A percentile compares a stretch with the other conserved stretches of the same genome.
Conservation (phyloP, 768 basidiomycete genomes). For the Lentinula edodes region DNA sequence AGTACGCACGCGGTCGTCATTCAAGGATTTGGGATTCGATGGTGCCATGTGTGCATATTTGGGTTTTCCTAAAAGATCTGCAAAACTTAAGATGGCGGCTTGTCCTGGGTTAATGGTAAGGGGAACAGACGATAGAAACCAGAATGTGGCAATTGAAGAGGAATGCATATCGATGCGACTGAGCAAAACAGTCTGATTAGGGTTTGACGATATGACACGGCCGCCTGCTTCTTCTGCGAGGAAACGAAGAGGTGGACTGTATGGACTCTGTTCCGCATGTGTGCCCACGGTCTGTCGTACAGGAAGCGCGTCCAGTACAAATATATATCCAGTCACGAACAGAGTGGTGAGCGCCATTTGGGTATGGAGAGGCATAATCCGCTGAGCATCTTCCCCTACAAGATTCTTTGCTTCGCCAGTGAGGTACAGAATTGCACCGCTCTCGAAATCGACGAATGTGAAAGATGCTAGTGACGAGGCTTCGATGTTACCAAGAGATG, state of each 20-base stretch:
- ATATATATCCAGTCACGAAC: constrained; percentile 43
- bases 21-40: constrained; percentile 35
- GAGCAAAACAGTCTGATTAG: constrained; percentile 26
- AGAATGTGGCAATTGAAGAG: constrained; percentile 49
- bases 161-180: constrained; percentile 36
- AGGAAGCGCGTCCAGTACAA: constrained; percentile 51
- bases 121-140: constrained; percentile 30
- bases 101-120: constrained; percentile 42
- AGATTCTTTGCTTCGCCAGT: constrained; percentile 51
- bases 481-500: constrained; percentile 58
- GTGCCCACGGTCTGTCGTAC: constrained; percentile 36
- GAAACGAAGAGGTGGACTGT: constrained; percentile 52
- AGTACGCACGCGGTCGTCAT: constrained; percentile 60
- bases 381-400: constrained; percentile 40
- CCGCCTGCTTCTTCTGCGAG: constrained; percentile 42
- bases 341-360: constrained; percentile 41
- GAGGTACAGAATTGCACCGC: constrained; percentile 55
- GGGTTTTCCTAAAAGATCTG: constrained; percentile 39
- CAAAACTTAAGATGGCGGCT: constrained; percentile 50
- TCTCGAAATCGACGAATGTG: constrained; percentile 48
- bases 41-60: constrained; percentile 50
- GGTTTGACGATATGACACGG: constrained; percentile 10
- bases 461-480: constrained; percentile 50
- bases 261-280: constrained; percentile 34
- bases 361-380: constrained; percentile 47